phyloP scores from a whole-genome alignment of 2,329 filamentous ascomycete species.

The Chaetomium sp. region DNA sequence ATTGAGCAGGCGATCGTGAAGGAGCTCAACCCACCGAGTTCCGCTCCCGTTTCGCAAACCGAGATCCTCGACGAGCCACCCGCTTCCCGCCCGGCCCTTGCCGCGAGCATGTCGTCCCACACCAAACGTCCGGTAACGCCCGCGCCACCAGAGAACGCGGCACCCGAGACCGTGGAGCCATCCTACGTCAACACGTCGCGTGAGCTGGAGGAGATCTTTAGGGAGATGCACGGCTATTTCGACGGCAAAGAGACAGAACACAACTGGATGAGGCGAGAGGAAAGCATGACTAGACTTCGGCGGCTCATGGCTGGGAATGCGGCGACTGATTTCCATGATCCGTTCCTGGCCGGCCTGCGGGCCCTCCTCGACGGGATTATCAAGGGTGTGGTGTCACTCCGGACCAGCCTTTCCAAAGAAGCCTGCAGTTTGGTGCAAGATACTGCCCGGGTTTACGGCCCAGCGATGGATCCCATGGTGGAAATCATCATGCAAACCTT shows the following conservation, averaged over 20 bases:
- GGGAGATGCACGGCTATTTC: slow-evolving; percentile 73
- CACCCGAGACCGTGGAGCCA: slow-evolving; percentile 64
- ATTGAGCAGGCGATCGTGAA: slow-evolving; percentile 78
- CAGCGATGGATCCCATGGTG: slow-evolving; percentile 78
- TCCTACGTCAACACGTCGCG: slow-evolving; percentile 75
- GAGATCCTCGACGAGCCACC: slow-evolving; percentile 29
- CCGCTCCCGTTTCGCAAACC: slow-evolving; percentile 34
- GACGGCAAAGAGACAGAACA: slow-evolving; percentile 85
- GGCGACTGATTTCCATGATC: slow-evolving; percentile 64
- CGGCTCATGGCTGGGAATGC: slow-evolving; percentile 79
- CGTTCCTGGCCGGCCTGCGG: slow-evolving; percentile 66
- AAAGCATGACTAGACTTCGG: slow-evolving; percentile 69
- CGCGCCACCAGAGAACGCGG: slow-evolving; percentile 51
- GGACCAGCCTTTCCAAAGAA: slow-evolving; percentile 85
- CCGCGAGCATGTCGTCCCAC: slow-evolving; percentile 46
- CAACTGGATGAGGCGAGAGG: slow-evolving; percentile 85
- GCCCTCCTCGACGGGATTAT: slow-evolving; percentile 78
- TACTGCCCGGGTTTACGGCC: slow-evolving; percentile 66
- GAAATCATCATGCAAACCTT: slow-evolving; percentile 85
- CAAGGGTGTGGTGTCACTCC: slow-evolving; percentile 73
- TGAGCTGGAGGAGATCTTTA: slow-evolving; percentile 82
- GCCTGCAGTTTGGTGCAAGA: slow-evolving; percentile 82
- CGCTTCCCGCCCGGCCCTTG: slow-evolving; percentile 36
- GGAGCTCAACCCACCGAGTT: slow-evolving; percentile 53
- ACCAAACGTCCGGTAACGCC: slow-evolving; percentile 54